Evolutionary conservation across 176 grass and related monocot species (phyloP), one percentile per base, ranked within the genome.

Genomic region (Phoenix dactylifera): DNA sequence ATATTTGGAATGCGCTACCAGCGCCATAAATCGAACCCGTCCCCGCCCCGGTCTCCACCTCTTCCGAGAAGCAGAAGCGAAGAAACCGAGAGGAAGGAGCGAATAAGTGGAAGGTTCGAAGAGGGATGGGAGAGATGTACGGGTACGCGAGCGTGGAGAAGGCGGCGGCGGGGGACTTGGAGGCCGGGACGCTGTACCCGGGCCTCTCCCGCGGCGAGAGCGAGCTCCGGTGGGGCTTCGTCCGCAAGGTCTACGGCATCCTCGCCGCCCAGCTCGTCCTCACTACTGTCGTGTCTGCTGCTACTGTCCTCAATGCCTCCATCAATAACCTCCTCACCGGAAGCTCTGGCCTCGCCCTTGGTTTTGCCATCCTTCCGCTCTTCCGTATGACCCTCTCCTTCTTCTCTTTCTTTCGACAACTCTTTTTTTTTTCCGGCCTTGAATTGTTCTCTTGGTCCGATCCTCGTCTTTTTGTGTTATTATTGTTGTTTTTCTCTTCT

Each of bases 211-310:
- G 73, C 71, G 81, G 70, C n/a, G 93, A 92, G 59, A 88, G 60
- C 76, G 79, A 89, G 56, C 82, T 98, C 75, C 87, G 93, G 50
- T 98, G 93, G 93, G 93, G 93, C 15, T 98, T 98, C 78, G 63
- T 98, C 66, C 87, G 93, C 78, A 98, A 98, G 93, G 93, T 98
- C 69, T 98, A 98, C 82, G 93, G 93, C 72, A 98, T 98, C 82
- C 93, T 98, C 63, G 77, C 81, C 55, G 82, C 87, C 12, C 93
- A 98, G 76, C 82, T 98, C n/a, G 32, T 98, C 29, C 87, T 98
- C 78, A 98, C 93, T 58, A 98, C 93, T 53, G 66, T 72, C 50
- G 84, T 89, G 48, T 85, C 93, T 19, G 81, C 93, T 18, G 52
- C 75, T 70, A 90, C 85, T 16, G 93, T 98, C 48, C 83, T 88